These are phyloP conservation scores for Melaleuca quinquenervia DNA, from an alignment of 345 rosid genomes.

Conservation along the genomic window DNA sequence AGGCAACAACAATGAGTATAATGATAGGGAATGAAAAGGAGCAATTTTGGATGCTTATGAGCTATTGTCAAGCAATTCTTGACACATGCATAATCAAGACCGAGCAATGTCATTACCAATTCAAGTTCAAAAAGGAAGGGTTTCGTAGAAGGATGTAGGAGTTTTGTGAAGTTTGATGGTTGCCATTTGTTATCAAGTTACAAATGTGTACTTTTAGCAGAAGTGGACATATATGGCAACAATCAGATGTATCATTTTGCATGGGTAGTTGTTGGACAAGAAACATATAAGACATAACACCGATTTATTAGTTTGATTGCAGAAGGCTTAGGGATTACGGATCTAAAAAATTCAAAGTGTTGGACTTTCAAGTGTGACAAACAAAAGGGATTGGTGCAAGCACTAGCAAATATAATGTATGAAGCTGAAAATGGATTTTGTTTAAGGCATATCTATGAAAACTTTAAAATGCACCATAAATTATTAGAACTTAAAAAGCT, in stretches of 20 bases:
- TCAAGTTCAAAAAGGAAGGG: background rate
- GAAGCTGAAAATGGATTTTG: background rate
- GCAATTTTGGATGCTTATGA: background rate
- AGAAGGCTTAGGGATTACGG: background rate
- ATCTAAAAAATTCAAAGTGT: background rate
- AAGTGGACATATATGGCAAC: background rate
- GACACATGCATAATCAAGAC: background rate
- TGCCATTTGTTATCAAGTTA: background rate
- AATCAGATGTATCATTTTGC: background rate
- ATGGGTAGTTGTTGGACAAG: background rate
- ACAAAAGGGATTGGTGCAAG: background rate
- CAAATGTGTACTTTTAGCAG: background rate
- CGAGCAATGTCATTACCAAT: background rate
- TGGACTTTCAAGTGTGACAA: background rate
- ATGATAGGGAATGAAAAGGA: background rate
- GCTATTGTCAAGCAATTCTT: background rate
- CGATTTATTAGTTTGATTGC: background rate
- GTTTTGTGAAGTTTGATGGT: background rate
- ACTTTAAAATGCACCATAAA: too few species aligned
- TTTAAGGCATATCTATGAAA: too few species aligned
- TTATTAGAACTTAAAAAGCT: background rate
- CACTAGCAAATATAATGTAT: background rate
- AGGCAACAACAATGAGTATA: background rate
- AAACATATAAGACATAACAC: background rate
- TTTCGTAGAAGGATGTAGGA: background rate